Conservation (phyloP, 2,329 filamentous ascomycete genomes). For the Fusarium virguliforme region DNA sequence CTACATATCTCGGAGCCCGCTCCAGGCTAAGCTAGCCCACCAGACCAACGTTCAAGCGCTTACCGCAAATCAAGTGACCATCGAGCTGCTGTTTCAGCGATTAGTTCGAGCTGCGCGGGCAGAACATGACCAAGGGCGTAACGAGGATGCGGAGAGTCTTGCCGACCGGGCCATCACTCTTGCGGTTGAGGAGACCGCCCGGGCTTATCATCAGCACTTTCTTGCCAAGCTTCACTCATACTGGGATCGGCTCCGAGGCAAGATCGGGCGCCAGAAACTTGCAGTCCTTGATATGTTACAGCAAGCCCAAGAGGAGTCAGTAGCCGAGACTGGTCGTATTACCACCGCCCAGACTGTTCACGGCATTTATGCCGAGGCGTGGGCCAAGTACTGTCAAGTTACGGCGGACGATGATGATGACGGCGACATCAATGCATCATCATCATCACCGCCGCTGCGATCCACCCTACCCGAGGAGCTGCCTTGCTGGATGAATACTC, state of each 20-base stretch:
- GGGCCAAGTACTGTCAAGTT: constrained; percentile 3
- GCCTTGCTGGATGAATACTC: constrained; percentile 12
- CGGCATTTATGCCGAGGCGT: constrained; percentile 17
- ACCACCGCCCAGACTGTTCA: constrained; percentile 16
- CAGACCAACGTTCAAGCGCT: constrained; percentile 11
- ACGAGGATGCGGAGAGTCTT: neutral
- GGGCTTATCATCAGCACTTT: constrained; percentile 18
- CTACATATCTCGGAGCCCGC: constrained; percentile 9
- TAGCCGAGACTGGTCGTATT: neutral
- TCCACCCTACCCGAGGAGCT: neutral
- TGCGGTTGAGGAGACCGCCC: constrained; percentile 12
- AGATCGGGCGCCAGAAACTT: neutral
- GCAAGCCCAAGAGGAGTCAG: constrained; percentile 4
- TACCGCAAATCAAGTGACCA: constrained; percentile 3
- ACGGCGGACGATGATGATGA: neutral
- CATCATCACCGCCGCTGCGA: too few relatives aligned
- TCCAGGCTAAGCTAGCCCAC: neutral
- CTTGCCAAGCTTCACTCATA: constrained; percentile 15
- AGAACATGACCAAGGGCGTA: neutral
- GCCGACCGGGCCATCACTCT: neutral
- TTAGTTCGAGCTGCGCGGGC: neutral
- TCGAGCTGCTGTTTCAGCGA: constrained; percentile 14
- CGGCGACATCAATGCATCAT: neutral
- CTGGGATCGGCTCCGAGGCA: constrained; percentile 8
- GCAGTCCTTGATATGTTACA: neutral